phyloP scores from a whole-genome alignment of 768 basidiomycete genomes.

The Ramaria sp. region DNA sequence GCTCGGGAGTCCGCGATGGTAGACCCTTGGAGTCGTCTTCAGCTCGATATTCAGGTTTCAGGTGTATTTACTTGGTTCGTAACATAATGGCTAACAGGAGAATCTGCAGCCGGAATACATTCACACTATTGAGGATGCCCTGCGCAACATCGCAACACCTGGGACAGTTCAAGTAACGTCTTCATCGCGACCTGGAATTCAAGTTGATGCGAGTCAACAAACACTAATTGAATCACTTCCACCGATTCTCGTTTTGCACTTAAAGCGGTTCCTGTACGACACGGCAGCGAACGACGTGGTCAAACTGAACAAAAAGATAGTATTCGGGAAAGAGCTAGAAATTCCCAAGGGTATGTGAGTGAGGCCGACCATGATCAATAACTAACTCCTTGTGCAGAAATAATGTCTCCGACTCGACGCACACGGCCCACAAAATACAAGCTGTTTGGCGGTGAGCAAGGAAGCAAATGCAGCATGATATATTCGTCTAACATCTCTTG shows the following conservation, averaged over 20 bases:
- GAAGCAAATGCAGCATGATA: background rate
- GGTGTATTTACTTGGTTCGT: background rate
- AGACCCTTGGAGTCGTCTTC: slow-evolving; percentile 84
- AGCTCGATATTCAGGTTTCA: slow-evolving; percentile 78
- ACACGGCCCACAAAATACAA: slow-evolving; percentile 50
- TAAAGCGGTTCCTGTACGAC: slow-evolving; percentile 90
- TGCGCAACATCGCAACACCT: slow-evolving; percentile 65
- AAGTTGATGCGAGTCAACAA: slow-evolving; percentile 62
- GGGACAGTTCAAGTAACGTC: slow-evolving; percentile 70
- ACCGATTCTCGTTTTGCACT: slow-evolving; percentile 73
- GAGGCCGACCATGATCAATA: background rate
- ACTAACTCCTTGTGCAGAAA: slow-evolving; percentile 27
- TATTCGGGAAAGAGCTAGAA: slow-evolving; percentile 68
- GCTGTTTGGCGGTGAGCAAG: slow-evolving; percentile 64
- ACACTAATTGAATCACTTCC: slow-evolving; percentile 76
- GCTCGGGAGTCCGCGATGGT: slow-evolving; percentile 80
- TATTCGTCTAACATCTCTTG: background rate
- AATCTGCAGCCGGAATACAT: slow-evolving; percentile 53
- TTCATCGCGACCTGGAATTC: slow-evolving; percentile 40
- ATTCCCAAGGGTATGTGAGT: slow-evolving; percentile 49
- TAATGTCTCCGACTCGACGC: slow-evolving; percentile 44
- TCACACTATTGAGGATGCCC: slow-evolving; percentile 71
- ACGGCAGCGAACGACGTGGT: slow-evolving; percentile 61
- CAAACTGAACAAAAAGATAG: slow-evolving; percentile 76
- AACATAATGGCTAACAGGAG: slow-evolving; percentile 1